Conservation (phyloP, 129 eudicot genomes). For the Solidago caesia region DNA sequence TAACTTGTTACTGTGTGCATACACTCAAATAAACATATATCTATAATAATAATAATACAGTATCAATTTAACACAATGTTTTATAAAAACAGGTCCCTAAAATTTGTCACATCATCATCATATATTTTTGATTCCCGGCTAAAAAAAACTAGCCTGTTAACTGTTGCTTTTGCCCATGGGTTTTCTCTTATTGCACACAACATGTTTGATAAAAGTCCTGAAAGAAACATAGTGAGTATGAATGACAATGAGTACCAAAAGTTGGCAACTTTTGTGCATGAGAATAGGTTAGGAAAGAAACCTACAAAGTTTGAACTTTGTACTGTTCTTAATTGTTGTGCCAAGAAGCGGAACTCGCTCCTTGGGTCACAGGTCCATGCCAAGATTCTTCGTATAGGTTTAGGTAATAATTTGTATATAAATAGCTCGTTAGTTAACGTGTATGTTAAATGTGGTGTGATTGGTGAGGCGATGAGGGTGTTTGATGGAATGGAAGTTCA, state of each 20-base stretch:
- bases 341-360: constrained; percentile 30
- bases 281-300: constrained; percentile 19
- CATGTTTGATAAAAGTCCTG: constrained; percentile 29
- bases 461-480: constrained; percentile 37
- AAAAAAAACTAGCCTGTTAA: background rate
- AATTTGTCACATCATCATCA: background rate
- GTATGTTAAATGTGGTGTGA: constrained; percentile 43
- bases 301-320: constrained; percentile 42
- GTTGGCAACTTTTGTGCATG: constrained; percentile 3
- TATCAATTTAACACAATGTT: constrained; percentile 13
- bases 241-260: constrained; percentile 8
- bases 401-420: constrained; percentile 38
- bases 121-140: background rate
- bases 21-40: background rate
- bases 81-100: background rate
- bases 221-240: background rate
- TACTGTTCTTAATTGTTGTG: constrained; percentile 36
- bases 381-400: constrained; percentile 25
- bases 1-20: background rate
- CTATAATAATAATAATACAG: background rate
- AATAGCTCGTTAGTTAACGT: constrained; percentile 41
- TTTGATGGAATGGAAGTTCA: constrained; percentile 37
- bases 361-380: constrained; percentile 45
- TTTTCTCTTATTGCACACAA: constrained; percentile 21
- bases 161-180: background rate